phyloP scores from a whole-genome alignment of 192 early-diverging fungal genomes.

The Coemansia umbellata region DNA sequence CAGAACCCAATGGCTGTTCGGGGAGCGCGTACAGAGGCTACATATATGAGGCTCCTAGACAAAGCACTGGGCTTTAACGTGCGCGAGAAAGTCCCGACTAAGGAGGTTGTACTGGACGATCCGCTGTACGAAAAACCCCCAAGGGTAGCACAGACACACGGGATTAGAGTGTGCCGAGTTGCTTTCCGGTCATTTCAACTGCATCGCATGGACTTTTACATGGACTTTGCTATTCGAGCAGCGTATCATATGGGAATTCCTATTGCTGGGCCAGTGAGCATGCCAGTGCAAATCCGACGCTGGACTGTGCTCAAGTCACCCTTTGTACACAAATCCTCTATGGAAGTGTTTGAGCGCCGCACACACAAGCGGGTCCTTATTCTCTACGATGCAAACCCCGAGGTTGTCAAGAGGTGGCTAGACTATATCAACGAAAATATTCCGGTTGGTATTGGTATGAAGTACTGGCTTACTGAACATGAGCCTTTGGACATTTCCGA shows the following conservation, averaged over 20 bases:
- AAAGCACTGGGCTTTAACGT: slow-evolving; percentile 43
- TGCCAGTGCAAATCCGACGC: slow-evolving; percentile 67
- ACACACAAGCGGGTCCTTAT: slow-evolving; percentile 80
- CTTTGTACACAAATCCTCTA: slow-evolving; percentile 93
- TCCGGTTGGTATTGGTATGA: slow-evolving; percentile 84
- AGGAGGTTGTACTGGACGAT: slow-evolving; percentile 10
- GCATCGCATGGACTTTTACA: slow-evolving; percentile 82
- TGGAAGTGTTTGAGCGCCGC: slow-evolving; percentile 94
- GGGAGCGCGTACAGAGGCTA: slow-evolving; percentile 15
- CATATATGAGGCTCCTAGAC: slow-evolving; percentile 39
- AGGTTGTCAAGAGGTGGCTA: slow-evolving; percentile 71
- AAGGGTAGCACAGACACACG: slow-evolving; percentile 56
- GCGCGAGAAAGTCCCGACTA: slow-evolving; percentile 14
- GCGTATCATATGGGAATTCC: slow-evolving; percentile 73
- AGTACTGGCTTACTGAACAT: slow-evolving; percentile 68
- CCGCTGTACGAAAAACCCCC: slow-evolving; percentile 18
- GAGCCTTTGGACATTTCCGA: slow-evolving; percentile 50
- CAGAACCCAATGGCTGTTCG: background rate
- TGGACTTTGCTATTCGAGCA: slow-evolving; percentile 78
- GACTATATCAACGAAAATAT: slow-evolving; percentile 76
- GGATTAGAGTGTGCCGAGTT: slow-evolving; percentile 69
- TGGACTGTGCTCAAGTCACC: slow-evolving; percentile 92
- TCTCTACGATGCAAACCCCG: slow-evolving; percentile 71
- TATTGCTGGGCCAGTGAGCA: slow-evolving; percentile 62
- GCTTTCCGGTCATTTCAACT: slow-evolving; percentile 76